Evolutionary conservation across 2,329 filamentous ascomycete genomes (phyloP), one percentile per base, ranked within the genome.

Genomic region (Aspergillus fischeri): DNA sequence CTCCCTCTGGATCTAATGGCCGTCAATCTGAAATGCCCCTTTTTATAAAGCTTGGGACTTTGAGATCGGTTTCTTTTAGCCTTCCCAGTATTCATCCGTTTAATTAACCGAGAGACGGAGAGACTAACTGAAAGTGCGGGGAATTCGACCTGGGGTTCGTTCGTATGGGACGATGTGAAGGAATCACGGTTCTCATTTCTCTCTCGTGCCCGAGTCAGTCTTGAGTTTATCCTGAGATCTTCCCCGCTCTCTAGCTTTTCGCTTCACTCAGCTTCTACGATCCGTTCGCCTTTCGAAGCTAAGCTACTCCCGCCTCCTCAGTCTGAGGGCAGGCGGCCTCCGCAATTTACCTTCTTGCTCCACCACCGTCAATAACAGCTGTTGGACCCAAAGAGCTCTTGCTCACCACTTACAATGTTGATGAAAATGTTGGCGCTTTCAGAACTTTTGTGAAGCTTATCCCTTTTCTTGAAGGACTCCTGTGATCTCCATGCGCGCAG

Each of bases 381-480:
- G 2, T 45, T 45, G 20, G 14, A 3, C 2, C 42, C n/a, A 10
- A 24, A 21, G 42, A 45, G 21, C 42, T 45, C 4, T 2, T 45
- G 42, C 20, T 45, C 21, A 21, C 42, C 42, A 21, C 42, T 21
- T 45, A 24, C 9, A 11, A 24, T 45, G 42, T 4, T 24, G 3
- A 45, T 45, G 42, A 45, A 27, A 29, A 55, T 45, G 45, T 53
- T 54, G 32, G 21, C 54, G 47, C 17, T 58, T 44, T 47, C 27
- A 11, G 32, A 38, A 57, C 55, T 59, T 52, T 54, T 48, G 50
- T 50, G 55, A 62, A 59, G 52, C 49, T 28, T 24, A 14, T 47
- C 28, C 35, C 51, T 25, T 28, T 28, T 50, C 52, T 29, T 17
- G 45, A 35, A 28, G 29, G 49, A 54, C 48, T 44, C 21, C 51